Conservation (phyloP, 352 stramenopile genomes). For the Pythium monospermum region DNA sequence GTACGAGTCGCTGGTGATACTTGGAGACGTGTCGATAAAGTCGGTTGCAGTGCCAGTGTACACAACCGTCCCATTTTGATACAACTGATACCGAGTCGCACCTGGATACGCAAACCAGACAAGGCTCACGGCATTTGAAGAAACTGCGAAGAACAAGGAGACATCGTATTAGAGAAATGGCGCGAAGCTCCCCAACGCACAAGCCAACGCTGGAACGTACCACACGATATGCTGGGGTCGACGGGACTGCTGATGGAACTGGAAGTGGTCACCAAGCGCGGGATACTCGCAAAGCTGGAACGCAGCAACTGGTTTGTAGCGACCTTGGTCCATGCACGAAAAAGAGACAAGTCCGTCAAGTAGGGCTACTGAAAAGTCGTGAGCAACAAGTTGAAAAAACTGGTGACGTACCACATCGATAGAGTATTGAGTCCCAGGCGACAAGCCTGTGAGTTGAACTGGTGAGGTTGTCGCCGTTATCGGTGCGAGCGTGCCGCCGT, state of each 20-base stretch:
- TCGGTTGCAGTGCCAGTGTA: conserved; percentile 3
- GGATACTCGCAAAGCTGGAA: not conserved
- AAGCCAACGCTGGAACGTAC: conserved; percentile 11
- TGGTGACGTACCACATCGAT: conserved; percentile 40
- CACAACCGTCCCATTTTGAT: conserved; percentile 22
- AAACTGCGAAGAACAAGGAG: conserved; percentile 24
- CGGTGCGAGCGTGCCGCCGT: not conserved
- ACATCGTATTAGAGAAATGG: not conserved
- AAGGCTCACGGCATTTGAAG: conserved; percentile 26
- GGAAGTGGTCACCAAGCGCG: conserved; percentile 7
- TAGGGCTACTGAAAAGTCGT: not conserved
- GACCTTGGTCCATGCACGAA: too few species aligned
- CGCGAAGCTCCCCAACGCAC: not conserved
- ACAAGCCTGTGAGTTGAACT: conserved; percentile 3
- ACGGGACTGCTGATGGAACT: conserved; percentile 6
- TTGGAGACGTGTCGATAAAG: conserved; percentile 18
- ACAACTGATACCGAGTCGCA: conserved; percentile 34
- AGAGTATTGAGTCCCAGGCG: conserved; percentile 25
- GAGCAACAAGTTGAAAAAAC: not conserved
- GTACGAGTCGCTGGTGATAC: not conserved
- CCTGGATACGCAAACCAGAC: conserved; percentile 37
- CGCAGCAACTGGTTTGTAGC: conserved; percentile 1
- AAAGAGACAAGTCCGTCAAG: not conserved
- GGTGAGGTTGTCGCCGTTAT: not conserved
- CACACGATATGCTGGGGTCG: conserved; percentile 16